These are phyloP conservation scores for Casaregolazyma suthepensis DNA, from an alignment of 1,139 yeast genomes.

Conservation along the genomic window DNA sequence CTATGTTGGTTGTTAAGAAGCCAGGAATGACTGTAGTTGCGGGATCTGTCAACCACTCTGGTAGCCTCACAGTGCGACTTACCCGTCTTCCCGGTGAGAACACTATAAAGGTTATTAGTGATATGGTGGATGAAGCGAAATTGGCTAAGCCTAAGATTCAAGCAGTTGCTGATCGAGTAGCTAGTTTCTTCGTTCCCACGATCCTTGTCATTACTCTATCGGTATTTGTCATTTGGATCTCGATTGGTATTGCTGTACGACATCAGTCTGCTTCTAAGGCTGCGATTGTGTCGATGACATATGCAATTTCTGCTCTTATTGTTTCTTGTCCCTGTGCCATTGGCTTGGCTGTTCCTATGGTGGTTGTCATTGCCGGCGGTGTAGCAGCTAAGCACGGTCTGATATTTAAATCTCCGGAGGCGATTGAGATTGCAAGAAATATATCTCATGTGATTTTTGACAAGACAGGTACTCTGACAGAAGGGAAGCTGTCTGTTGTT, in stretches of 20 bases:
- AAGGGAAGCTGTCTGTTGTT: constrained; percentile 3
- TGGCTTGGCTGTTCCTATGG: constrained; percentile 7
- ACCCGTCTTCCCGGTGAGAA: constrained; percentile 1
- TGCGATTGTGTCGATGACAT: neutral
- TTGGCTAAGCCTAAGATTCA: constrained; percentile 1
- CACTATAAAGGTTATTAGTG: neutral
- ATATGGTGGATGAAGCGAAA: constrained; percentile 1
- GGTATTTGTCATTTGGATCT: constrained; percentile 1
- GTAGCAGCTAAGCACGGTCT: constrained; percentile 5
- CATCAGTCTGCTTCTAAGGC: neutral
- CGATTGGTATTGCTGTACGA: neutral
- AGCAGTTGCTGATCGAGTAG: constrained; percentile 1
- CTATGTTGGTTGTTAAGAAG: neutral
- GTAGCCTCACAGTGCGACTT: neutral
- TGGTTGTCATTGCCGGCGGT: constrained; percentile 7
- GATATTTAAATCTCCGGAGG: constrained; percentile 1
- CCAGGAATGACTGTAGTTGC: neutral
- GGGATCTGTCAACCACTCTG: constrained; percentile 1
- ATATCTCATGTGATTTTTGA: constrained; percentile 6
- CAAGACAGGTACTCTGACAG: constrained; percentile 8
- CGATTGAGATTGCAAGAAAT: constrained; percentile 1
- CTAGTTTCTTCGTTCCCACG: neutral
- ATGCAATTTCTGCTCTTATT: constrained; percentile 1
- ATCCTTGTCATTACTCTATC: neutral
- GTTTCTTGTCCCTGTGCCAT: constrained; percentile 8